A percentile compares a stretch with the other conserved stretches of the same genome.
phyloP scores from a whole-genome alignment of 208 protist genomes.

The Leishmania braziliensis region DNA sequence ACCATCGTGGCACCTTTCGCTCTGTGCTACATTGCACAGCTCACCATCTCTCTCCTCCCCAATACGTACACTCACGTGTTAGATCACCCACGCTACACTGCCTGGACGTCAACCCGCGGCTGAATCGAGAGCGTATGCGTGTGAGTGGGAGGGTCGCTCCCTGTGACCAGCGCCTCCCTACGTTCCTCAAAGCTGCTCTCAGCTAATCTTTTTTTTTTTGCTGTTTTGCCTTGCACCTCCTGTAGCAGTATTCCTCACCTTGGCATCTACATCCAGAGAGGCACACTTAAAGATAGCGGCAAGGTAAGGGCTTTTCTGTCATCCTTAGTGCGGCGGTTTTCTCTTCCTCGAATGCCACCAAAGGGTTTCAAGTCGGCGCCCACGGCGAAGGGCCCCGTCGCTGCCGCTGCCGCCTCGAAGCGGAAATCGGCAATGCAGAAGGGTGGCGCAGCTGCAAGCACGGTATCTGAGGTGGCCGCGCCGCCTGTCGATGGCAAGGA shows the following conservation, averaged over 20 bases:
- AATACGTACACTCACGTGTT: background rate
- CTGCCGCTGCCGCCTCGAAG: conserved; percentile 9
- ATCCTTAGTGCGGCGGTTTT: conserved; percentile 1
- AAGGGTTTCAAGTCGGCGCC: conserved; percentile 33
- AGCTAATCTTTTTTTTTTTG: background rate
- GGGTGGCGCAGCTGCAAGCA: conserved; percentile 14
- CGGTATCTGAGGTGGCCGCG: conserved; percentile 22
- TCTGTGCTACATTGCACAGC: background rate
- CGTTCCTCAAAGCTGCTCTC: background rate
- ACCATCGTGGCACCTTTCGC: background rate
- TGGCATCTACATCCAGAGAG: background rate
- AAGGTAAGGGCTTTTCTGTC: background rate
- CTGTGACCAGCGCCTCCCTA: background rate
- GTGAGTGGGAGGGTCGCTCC: background rate
- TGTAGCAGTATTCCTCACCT: background rate
- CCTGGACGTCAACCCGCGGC: background rate
- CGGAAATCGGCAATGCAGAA: background rate
- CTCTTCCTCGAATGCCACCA: conserved; percentile 35
- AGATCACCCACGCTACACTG: background rate
- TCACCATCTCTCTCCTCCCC: background rate
- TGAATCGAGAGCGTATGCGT: background rate
- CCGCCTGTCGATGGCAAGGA: conserved; percentile 64
- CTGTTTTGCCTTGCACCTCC: background rate
- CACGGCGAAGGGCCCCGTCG: conserved; percentile 9
- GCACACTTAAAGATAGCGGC: background rate